Conservation (phyloP, 1,284 basidiomycete genomes). For the Meripilus lineatus region DNA sequence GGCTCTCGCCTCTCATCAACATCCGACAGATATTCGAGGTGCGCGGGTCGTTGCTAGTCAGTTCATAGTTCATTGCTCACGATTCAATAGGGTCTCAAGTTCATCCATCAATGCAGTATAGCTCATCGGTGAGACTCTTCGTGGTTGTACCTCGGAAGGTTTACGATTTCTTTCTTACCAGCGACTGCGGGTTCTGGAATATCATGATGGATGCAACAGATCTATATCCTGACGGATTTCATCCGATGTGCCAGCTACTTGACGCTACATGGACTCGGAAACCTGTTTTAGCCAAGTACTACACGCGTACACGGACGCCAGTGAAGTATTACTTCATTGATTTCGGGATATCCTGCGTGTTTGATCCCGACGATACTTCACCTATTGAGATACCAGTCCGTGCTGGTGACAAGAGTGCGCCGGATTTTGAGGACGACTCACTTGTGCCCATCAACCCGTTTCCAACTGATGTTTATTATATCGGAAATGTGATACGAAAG, state of each 20-base stretch:
- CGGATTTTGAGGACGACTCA: no score
- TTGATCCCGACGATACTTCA: constrained; percentile 4
- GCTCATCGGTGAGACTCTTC: constrained; percentile 8
- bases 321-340: no score
- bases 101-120: no score
- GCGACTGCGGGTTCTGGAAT: constrained; percentile 16
- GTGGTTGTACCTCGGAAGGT: constrained; percentile 16
- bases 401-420: constrained; percentile 19
- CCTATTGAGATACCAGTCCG: constrained; percentile 12
- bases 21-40: constrained; percentile 16
- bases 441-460: constrained; percentile 24
- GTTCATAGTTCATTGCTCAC: no score
- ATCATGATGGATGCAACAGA: no score
- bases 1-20: constrained; percentile 20
- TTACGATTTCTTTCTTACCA: constrained; percentile 6
- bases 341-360: constrained; percentile 30
- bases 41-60: not conserved
- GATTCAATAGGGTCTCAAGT: constrained; percentile 30
- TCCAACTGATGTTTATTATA: constrained; percentile 24
- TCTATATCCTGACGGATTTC: no score
- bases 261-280: no score
- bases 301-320: constrained; percentile 29
- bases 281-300: not conserved
- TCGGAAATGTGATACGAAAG: constrained; percentile 29
- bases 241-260: constrained; percentile 22